Evolutionary conservation across 371 early-diverging fungal species (phyloP), one percentile per base, ranked within the genome.

Genomic region (Apophysomyces variabilis): DNA sequence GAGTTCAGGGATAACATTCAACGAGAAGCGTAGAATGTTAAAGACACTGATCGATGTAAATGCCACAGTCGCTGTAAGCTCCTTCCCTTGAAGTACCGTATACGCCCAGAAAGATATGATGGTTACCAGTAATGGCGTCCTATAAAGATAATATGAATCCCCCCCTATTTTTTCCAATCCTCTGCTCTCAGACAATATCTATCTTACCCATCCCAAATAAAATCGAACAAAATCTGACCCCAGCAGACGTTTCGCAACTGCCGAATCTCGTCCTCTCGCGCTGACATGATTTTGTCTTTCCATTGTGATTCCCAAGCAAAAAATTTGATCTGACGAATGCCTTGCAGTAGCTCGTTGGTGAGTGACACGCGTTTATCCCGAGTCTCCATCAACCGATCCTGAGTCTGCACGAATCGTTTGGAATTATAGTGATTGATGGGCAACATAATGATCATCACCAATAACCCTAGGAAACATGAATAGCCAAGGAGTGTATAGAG

Each of bases 251-350:
- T 74, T 7, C 76, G 67, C 61, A 89, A 58, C 46, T 80, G 81
- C 26, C 72, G 67, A 36, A 90, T 71, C 62, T 90, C 90, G 12
- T 68, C 66, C 5, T 71, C 73, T 74, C 89, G 70, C 2, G 86
- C 76, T 58, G 77, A 75, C 70, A 76, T 74, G n/a, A 83, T 67
- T 6, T 76, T 70, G 35, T 79, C 66, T 46, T 72, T 67, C 84
- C 84, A 83, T 5, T 74, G 70, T 4, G 32, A 62, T 56, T 83
- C 81, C 84, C 89, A 90, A 21, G 89, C 89, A 76, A 89, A 89
- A 61, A 88, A 89, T 62, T 90, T 90, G 74, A 90, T 88, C 66
- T 88, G 86, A 13, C 89, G 87, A 56, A 90, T 88, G 11, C 87
- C 88, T 66, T 87, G 85, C 4, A 90, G 66, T n/a, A 84, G 79